Conservation (phyloP, 2,329 filamentous ascomycete genomes). For the Penicillium rolfsii region DNA sequence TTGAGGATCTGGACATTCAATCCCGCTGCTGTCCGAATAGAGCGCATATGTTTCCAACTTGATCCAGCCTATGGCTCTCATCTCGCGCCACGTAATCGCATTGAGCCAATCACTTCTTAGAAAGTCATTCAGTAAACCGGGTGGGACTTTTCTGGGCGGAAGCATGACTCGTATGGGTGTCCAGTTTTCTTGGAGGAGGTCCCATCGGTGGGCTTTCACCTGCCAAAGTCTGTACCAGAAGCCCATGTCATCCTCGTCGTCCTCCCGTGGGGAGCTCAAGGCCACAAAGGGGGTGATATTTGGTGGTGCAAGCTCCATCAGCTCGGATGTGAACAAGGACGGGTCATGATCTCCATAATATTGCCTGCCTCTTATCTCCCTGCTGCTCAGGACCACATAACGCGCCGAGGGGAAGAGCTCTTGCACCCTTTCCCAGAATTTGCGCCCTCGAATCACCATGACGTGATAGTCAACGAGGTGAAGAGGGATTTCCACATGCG, state of each 20-base stretch:
- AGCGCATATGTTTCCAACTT: not conserved
- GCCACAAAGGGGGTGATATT: not conserved
- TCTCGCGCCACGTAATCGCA: not conserved
- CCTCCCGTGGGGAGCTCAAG: not conserved
- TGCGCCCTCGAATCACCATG: not conserved
- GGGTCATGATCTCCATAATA: not conserved
- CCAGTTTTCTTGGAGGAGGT: not conserved
- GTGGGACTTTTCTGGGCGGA: not conserved
- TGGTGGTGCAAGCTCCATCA: not conserved
- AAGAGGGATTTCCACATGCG: not conserved
- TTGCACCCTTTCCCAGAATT: not conserved
- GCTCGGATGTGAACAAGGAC: not conserved
- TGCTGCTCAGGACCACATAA: not conserved
- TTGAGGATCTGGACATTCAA: not conserved
- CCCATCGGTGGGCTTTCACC: not conserved
- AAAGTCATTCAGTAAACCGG: not conserved
- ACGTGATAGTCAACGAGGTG: not conserved
- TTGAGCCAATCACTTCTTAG: not conserved
- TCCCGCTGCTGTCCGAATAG: not conserved
- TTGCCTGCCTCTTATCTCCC: not conserved
- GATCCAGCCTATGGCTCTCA: not conserved
- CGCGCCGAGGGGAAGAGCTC: not conserved
- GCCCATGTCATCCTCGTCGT: not conserved
- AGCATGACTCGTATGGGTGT: constrained; percentile 5
- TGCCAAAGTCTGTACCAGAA: not conserved